A percentile compares a stretch with the other conserved stretches of the same genome.
These are phyloP conservation scores for Plasmodium vivax DNA, from an alignment of 169 alveolate species.

Conservation along the genomic window DNA sequence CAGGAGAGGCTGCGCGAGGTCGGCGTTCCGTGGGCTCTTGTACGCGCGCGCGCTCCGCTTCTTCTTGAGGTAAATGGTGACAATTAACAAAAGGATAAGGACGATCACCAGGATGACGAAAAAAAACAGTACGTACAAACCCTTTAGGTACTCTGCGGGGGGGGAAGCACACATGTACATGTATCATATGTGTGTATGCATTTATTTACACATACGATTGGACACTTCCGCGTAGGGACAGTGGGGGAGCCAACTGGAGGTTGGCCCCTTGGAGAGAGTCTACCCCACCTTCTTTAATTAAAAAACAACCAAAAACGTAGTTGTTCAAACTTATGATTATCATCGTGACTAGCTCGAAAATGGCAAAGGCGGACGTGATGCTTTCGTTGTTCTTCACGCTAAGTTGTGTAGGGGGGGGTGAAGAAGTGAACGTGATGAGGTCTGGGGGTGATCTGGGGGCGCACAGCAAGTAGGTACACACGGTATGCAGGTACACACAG, in stretches of 20 bases:
- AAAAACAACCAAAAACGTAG: constrained; percentile 63
- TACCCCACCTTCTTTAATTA: constrained; percentile 32
- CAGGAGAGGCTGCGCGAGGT: constrained; percentile 52
- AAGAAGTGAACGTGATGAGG: not conserved
- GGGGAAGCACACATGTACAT: not conserved
- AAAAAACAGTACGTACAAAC: constrained; percentile 42
- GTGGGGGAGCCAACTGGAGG: not conserved
- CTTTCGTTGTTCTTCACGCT: constrained; percentile 66
- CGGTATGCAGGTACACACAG: not conserved
- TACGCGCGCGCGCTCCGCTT: not conserved
- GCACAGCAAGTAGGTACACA: not conserved
- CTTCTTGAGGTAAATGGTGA: constrained; percentile 34
- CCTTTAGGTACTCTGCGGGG: constrained; percentile 54
- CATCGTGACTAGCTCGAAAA: constrained; percentile 69
- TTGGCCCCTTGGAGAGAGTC: not conserved
- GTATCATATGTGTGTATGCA: not conserved
- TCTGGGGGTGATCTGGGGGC: not conserved
- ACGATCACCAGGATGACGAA: constrained; percentile 36
- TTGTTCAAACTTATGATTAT: constrained; percentile 53
- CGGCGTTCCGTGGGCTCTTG: constrained; percentile 1
- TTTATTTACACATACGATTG: not conserved
- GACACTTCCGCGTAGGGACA: not conserved
- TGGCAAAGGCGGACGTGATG: constrained; percentile 72
- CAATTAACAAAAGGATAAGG: constrained; percentile 33
- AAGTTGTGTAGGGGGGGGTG: not conserved